These are phyloP conservation scores for Mucor circinelloides DNA, from an alignment of 371 early-diverging fungal species.

Conservation along the genomic window DNA sequence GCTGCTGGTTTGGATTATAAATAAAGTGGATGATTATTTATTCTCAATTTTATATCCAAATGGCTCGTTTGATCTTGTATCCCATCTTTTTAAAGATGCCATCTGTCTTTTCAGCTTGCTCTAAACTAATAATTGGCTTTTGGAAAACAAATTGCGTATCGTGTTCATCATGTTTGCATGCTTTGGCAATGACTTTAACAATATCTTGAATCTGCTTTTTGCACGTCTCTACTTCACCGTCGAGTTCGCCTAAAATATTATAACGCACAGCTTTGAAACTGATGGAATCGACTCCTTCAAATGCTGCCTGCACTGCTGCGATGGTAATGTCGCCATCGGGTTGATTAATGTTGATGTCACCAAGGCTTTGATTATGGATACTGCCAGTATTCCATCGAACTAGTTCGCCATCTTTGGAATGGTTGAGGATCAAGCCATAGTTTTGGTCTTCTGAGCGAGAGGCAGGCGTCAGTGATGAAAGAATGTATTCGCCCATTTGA, in stretches of 20 bases:
- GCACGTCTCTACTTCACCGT: slow-evolving; percentile 35
- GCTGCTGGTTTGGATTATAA: not conserved
- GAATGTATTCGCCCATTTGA: slow-evolving; percentile 63
- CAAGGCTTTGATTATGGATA: slow-evolving; percentile 50
- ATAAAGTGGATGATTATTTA: not conserved
- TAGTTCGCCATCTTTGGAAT: slow-evolving; percentile 54
- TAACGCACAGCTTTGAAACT: slow-evolving; percentile 48
- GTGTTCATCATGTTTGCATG: slow-evolving; percentile 20
- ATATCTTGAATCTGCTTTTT: slow-evolving; percentile 42
- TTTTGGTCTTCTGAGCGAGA: slow-evolving; percentile 53
- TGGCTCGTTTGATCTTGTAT: slow-evolving; percentile 45
- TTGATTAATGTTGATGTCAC: slow-evolving; percentile 26
- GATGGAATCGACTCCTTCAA: slow-evolving; percentile 13
- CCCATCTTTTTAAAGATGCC: slow-evolving; percentile 50
- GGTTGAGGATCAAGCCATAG: slow-evolving; percentile 58
- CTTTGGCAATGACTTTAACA: slow-evolving; percentile 27
- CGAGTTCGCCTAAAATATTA: slow-evolving; percentile 46
- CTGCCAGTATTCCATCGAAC: slow-evolving; percentile 64
- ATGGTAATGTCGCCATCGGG: not conserved
- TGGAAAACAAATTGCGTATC: slow-evolving; percentile 28
- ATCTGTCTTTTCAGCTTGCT: slow-evolving; percentile 50
- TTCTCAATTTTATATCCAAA: slow-evolving; percentile 35
- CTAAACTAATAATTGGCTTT: slow-evolving; percentile 44
- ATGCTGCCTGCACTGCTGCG: not conserved
- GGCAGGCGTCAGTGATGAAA: slow-evolving; percentile 46